Percentiles rank a stretch among this genome's conserved stretches.
phyloP scores from a whole-genome alignment of 257 asterid species.

The Rhazya stricta region DNA sequence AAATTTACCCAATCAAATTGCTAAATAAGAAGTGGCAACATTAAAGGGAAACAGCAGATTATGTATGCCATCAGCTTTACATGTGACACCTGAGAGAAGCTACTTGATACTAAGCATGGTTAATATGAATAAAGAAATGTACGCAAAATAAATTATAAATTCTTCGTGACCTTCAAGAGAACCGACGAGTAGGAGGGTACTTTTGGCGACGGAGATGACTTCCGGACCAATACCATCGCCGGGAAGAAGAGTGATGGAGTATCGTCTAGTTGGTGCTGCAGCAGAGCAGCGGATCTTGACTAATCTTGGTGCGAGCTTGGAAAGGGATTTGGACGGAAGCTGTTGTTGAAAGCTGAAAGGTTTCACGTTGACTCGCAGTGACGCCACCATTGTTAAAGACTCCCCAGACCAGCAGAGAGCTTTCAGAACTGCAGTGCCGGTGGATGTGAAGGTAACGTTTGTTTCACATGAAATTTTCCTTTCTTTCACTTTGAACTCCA shows the following conservation, averaged over 20 bases:
- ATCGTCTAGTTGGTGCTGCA: conserved; percentile 48
- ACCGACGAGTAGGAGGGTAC: conserved; percentile 59
- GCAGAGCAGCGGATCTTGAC: conserved; percentile 54
- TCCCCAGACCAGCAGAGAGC: not conserved
- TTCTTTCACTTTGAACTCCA: not conserved
- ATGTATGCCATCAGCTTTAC: not conserved
- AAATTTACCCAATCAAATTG: not conserved
- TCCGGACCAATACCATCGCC: conserved; percentile 98
- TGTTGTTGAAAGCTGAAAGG: conserved; percentile 25
- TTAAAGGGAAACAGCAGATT: not conserved
- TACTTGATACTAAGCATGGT: not conserved
- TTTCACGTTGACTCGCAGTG: conserved; percentile 42
- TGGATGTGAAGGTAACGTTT: not conserved
- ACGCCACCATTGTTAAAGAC: conserved; percentile 52
- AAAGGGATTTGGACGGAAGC: conserved; percentile 24
- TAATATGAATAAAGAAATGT: not conserved
- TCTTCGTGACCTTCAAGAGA: conserved; percentile 57
- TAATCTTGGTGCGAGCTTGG: conserved; percentile 33
- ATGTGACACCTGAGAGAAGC: not conserved
- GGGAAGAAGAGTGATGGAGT: conserved; percentile 80
- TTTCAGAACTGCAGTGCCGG: too few relatives aligned
- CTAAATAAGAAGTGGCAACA: too few relatives aligned
- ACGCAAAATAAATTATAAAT: not conserved
- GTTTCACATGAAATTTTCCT: not conserved
- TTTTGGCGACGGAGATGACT: conserved; percentile 76